phyloP scores from a whole-genome alignment of 768 basidiomycete species.

The Trametes cingulata region DNA sequence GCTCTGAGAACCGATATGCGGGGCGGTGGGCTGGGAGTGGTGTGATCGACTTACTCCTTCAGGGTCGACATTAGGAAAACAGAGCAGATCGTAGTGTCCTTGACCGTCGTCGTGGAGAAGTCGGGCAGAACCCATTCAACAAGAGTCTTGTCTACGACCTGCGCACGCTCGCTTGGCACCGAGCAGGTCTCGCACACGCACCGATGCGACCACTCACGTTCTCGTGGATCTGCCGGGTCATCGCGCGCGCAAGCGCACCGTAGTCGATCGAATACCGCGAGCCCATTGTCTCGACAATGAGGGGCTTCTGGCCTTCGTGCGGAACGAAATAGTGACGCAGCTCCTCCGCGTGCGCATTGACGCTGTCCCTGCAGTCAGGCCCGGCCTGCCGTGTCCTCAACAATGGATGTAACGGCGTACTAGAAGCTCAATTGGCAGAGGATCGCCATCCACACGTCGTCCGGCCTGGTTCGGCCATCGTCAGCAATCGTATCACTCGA shows the following conservation, averaged over 20 bases:
- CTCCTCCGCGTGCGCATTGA: slow-evolving; percentile 34
- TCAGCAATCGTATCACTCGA: too few species aligned
- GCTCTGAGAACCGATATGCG: neutral
- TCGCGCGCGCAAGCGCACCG: slow-evolving; percentile 29
- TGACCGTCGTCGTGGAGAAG: slow-evolving; percentile 34
- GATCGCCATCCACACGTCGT: slow-evolving; percentile 52
- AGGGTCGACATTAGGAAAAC: slow-evolving; percentile 34
- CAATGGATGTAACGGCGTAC: neutral
- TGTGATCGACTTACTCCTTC: slow-evolving; percentile 8
- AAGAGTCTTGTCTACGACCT: slow-evolving; percentile 28
- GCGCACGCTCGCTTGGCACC: neutral
- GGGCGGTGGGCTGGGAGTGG: neutral
- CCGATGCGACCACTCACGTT: slow-evolving; percentile 10
- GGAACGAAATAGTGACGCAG: slow-evolving; percentile 37
- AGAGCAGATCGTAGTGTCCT: slow-evolving; percentile 30
- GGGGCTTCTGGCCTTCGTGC: slow-evolving; percentile 35
- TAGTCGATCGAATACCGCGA: slow-evolving; percentile 35
- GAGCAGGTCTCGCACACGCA: neutral
- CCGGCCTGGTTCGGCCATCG: slow-evolving; percentile 40
- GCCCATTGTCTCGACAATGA: slow-evolving; percentile 28
- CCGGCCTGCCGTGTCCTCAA: neutral
- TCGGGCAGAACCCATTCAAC: slow-evolving; percentile 33
- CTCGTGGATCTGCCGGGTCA: slow-evolving; percentile 30
- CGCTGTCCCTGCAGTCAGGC: slow-evolving; percentile 1
- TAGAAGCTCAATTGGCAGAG: slow-evolving; percentile 40